A percentile compares a stretch with the other conserved stretches of the same genome.
Conservation (phyloP, 331 rosid genomes). For the Rhamnella rubrinervis region DNA sequence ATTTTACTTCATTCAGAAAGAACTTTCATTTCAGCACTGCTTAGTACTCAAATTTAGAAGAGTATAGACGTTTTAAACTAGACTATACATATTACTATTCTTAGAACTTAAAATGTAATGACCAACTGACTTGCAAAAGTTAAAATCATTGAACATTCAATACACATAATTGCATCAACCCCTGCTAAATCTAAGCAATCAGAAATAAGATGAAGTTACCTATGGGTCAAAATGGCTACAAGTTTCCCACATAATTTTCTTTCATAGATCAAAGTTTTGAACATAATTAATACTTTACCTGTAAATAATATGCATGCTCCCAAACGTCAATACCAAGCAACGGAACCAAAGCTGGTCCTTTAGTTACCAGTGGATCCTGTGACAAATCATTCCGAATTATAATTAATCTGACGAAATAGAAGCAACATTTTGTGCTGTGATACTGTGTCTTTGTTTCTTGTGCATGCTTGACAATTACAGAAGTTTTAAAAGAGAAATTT, state of each 20-base stretch:
- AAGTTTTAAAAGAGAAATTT: no score
- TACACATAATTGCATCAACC: not conserved
- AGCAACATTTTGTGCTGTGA: not conserved
- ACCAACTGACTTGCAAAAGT: not conserved
- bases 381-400: constrained; percentile 29
- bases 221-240: not conserved
- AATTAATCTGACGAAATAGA: constrained; percentile 1
- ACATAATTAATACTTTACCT: constrained; percentile 47
- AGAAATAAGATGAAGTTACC: constrained; percentile 1
- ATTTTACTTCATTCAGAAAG: not conserved
- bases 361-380: constrained; percentile 95
- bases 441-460: no score
- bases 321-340: constrained; percentile 96
- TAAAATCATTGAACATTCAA: not conserved
- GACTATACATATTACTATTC: not conserved
- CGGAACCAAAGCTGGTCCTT: constrained; percentile 79
- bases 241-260: not conserved
- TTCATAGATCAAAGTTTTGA: not conserved
- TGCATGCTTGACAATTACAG: not conserved
- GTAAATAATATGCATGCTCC: constrained; percentile 98
- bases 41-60: not conserved
- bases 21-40: not conserved
- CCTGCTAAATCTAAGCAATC: not conserved
- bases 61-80: not conserved
- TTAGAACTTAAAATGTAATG: not conserved